These are phyloP conservation scores for Gossypium schwendimanii DNA, from an alignment of 441 rosid genomes.

Conservation along the genomic window DNA sequence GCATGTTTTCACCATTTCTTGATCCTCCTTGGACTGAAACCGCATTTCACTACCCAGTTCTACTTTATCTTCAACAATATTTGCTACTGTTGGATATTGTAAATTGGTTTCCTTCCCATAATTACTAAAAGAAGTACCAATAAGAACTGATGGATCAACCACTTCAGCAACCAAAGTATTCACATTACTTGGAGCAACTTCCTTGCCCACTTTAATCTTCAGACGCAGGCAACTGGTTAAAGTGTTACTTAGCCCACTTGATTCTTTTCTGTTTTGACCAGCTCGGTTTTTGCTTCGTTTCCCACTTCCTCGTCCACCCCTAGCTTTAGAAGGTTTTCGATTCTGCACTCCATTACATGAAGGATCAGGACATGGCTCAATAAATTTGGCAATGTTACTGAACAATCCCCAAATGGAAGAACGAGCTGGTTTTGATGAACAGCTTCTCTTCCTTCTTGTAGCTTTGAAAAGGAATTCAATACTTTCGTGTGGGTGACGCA, in stretches of 20 bases:
- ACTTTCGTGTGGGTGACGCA: conserved; percentile 26
- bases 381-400: conserved; percentile 42
- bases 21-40: conserved; percentile 25
- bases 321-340: conserved; percentile 32
- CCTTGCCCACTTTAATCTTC: conserved; percentile 77
- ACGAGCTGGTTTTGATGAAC: conserved; percentile 52
- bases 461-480: conserved; percentile 34
- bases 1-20: conserved; percentile 23
- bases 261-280: conserved; percentile 28
- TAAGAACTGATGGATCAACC: conserved; percentile 30
- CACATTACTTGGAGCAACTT: conserved; percentile 33
- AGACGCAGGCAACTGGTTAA: conserved; percentile 53
- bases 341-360: conserved; percentile 31
- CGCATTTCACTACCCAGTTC: conserved; percentile 26
- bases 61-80: conserved; percentile 26
- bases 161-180: conserved; percentile 35
- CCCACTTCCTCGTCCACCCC: conserved; percentile 29
- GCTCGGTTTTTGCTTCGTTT: conserved; percentile 27
- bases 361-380: conserved; percentile 33
- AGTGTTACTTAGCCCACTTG: conserved; percentile 31
- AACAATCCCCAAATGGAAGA: conserved; percentile 66
- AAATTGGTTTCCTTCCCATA: conserved; percentile 24
- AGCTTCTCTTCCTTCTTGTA: conserved; percentile 67
- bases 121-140: conserved; percentile 23
- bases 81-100: conserved; percentile 25